Evolutionary conservation across 2,329 filamentous ascomycete species (phyloP), one percentile per base, ranked within the genome.

Genomic region (Ceratocystis diversiconidia): DNA sequence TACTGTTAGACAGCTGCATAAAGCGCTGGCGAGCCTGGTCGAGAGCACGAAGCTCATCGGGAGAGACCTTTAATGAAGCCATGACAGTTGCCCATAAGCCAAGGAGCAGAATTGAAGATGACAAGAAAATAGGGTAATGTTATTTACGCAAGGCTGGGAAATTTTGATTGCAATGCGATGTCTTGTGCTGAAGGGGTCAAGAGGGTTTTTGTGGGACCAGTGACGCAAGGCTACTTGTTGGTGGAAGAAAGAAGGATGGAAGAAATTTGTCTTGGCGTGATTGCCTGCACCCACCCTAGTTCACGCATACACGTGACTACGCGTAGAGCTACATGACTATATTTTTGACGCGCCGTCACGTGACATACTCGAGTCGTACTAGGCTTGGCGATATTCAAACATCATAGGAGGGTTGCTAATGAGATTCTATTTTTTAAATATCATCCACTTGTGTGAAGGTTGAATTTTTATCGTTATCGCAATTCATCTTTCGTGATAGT

Each of bases 11-110:
- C 28, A 92, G 80, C 72, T 89, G 85, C 59, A 80, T 79, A 25
- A 91, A 79, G 32, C 86, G 82, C 71, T 85, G 82, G 50, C 88
- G 83, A 32, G 85, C 84, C 74, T 87, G 82, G 71, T 92, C 88
- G 30, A 92, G 80, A 50, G 82, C 79, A 75, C 86, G 88, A 70
- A 85, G 76, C 73, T 87, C 84, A 22, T 85, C 83, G 32, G 78
- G 77, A 43, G 77, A 78, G 36, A 85, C 74, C 41, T 78, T 78
- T n/a, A 84, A 76, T 28, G 75, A 73, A 57, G 75, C 74, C 76
- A 77, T 77, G 22, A 8, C 28, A 17, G 22, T 19, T 55, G 10
- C 2, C n/a, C 15, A 57, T 25, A 32, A 57, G 50, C n/a, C n/a
- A 12, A 50, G n/a, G 6, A 50, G 17, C 6, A 50, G n/a, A 8